phyloP scores from a whole-genome alignment of 2,329 filamentous ascomycete species.

The Exophiala sp. region DNA sequence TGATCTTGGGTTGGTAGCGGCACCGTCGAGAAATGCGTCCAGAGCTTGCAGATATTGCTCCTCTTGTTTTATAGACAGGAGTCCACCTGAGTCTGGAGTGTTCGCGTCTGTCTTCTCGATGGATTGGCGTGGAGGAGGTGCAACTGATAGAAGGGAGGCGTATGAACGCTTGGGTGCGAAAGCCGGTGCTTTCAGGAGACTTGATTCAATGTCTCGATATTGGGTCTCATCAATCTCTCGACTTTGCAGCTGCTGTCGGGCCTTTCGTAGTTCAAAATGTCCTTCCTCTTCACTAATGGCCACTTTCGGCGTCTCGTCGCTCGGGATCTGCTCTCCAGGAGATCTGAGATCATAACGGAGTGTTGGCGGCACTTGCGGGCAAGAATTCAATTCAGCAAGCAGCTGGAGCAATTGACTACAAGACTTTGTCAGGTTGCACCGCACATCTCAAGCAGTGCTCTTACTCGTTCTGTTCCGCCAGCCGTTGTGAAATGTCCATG shows the following conservation, averaged over 20 bases:
- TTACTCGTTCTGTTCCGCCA: conserved; percentile 90
- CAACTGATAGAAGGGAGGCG: conserved; percentile 11
- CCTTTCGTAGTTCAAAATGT: conserved; percentile 35
- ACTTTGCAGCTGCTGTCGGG: conserved; percentile 34
- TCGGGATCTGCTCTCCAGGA: conserved; percentile 42
- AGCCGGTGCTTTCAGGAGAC: conserved; percentile 35
- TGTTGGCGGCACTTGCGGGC: conserved; percentile 66
- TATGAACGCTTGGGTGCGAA: conserved; percentile 37
- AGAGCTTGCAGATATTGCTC: conserved; percentile 39
- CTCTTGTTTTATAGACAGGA: conserved; percentile 42
- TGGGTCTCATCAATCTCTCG: conserved; percentile 35
- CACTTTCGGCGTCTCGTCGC: conserved; percentile 33
- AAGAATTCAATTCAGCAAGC: conserved; percentile 82
- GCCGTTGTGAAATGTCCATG: conserved; percentile 69
- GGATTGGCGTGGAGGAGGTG: neutral
- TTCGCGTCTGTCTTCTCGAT: conserved; percentile 6
- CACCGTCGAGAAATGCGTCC: conserved; percentile 34
- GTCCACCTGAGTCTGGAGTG: conserved; percentile 34
- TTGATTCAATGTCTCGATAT: conserved; percentile 38
- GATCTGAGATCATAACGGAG: conserved; percentile 66
- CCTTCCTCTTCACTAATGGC: conserved; percentile 20
- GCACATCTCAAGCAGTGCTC: too few species aligned
- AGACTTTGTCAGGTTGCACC: conserved; percentile 11
- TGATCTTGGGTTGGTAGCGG: conserved; percentile 19
- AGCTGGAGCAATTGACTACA: conserved; percentile 78